Evolutionary conservation across 768 basidiomycete species (phyloP).

Genomic region (Boletus subcaerulescens): DNA sequence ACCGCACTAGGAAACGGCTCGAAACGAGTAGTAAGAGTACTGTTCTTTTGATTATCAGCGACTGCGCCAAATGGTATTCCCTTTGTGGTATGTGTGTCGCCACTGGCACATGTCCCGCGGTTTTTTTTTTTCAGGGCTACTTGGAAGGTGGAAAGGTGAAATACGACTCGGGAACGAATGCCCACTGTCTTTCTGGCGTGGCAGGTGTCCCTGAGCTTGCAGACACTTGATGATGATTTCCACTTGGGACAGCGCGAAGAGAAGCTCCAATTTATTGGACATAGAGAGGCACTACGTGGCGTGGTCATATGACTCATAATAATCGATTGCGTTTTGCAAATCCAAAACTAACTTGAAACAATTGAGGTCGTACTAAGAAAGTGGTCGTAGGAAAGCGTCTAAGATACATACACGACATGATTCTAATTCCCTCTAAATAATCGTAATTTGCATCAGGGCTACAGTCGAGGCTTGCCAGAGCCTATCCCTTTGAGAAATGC

Average conservation of each 20-base stretch:
- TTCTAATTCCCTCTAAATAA: constrained; percentile 15
- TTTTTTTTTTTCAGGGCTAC: too few relatives aligned
- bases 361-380: not conserved
- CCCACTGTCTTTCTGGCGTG: not conserved
- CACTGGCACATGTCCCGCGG: too few relatives aligned
- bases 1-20: not conserved
- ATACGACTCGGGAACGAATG: not conserved
- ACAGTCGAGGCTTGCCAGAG: constrained; percentile 21
- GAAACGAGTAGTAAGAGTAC: not conserved
- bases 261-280: not conserved
- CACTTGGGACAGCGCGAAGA: not conserved
- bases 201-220: not conserved
- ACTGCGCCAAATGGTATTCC: not conserved
- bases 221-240: too few relatives aligned
- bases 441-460: constrained; percentile 9
- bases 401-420: constrained; percentile 24
- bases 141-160: not conserved
- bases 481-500: constrained; percentile 10
- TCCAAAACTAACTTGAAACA: constrained; percentile 1
- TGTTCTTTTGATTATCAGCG: constrained; percentile 6
- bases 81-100: not conserved
- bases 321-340: not conserved
- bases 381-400: constrained; percentile 11
- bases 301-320: too few relatives aligned
- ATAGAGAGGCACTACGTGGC: not conserved